These are phyloP conservation scores for Sporothrix brunneoviolacea DNA, from an alignment of 2,329 filamentous ascomycete species.

Conservation along the genomic window DNA sequence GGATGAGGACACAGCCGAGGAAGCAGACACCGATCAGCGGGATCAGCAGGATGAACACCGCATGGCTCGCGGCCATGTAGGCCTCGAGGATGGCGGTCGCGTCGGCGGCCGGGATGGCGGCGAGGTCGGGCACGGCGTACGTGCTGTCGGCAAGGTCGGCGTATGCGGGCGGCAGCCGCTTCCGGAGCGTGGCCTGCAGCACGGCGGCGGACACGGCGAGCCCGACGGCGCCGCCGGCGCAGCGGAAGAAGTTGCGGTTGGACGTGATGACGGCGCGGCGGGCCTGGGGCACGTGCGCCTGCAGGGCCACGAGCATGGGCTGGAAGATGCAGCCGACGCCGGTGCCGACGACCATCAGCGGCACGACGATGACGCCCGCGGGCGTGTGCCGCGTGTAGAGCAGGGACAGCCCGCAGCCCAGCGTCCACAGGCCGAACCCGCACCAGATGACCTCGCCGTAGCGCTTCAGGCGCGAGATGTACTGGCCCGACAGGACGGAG, in stretches of 20 bases:
- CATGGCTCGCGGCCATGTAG: conserved; percentile 36
- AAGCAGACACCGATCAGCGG: conserved; percentile 47
- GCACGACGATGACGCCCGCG: conserved; percentile 23
- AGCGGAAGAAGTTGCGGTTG: conserved; percentile 32
- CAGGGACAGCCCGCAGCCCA: conserved; percentile 11
- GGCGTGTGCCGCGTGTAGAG: background rate
- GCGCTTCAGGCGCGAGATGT: conserved; percentile 23
- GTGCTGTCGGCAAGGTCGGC: background rate
- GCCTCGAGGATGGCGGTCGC: conserved; percentile 15
- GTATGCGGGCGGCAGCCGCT: conserved; percentile 7
- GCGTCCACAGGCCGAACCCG: conserved; percentile 29
- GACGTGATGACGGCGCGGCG: conserved; percentile 32
- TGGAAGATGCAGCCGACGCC: conserved; percentile 31
- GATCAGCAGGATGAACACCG: conserved; percentile 50
- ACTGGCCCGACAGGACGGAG: conserved; percentile 26
- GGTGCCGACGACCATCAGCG: conserved; percentile 27
- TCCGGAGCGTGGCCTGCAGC: conserved; percentile 22
- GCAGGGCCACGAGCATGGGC: conserved; percentile 31
- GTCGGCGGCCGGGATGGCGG: background rate
- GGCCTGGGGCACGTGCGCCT: conserved; percentile 28
- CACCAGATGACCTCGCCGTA: conserved; percentile 25
- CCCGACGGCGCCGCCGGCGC: conserved; percentile 29
- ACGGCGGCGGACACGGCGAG: conserved; percentile 26
- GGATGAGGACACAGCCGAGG: conserved; percentile 27
- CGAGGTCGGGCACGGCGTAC: background rate